Conservation (phyloP, 2,329 filamentous ascomycete genomes). For the Rugonectria rugulosa region DNA sequence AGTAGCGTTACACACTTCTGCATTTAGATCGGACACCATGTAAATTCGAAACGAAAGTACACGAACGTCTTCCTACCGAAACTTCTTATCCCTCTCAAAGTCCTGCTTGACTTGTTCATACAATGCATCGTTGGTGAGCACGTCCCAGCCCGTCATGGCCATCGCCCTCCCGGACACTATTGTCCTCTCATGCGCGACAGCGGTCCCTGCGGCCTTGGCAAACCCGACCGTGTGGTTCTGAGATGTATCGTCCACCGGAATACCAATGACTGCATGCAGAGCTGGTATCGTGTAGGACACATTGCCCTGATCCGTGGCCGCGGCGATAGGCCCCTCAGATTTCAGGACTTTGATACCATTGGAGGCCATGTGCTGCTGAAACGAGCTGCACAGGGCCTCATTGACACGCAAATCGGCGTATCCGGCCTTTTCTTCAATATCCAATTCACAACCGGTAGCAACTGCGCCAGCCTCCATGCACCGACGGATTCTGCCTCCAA, state of each 20-base stretch:
- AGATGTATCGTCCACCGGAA: not conserved
- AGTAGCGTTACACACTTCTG: not conserved
- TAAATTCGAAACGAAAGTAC: not conserved
- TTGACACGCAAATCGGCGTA: not conserved
- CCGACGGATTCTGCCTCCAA: not conserved
- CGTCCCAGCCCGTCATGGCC: not conserved
- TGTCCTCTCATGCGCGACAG: not conserved
- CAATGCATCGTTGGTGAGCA: not conserved
- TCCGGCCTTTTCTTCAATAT: not conserved
- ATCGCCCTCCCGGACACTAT: not conserved
- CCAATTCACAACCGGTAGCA: not conserved
- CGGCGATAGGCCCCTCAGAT: not conserved
- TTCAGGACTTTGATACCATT: not conserved
- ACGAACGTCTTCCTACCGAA: not conserved
- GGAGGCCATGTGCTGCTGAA: not conserved
- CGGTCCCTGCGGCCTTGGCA: not conserved
- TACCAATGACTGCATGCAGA: not conserved
- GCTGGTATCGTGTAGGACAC: not conserved
- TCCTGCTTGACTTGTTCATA: not conserved
- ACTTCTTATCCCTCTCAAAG: constrained; percentile 2
- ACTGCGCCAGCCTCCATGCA: not conserved
- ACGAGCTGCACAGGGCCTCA: not conserved
- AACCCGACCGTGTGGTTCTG: not conserved
- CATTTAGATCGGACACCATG: not conserved
- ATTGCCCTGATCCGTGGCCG: not conserved